A percentile compares a stretch with the other conserved stretches of the same genome.
phyloP scores from a whole-genome alignment of 305 asterid species.

The Coffea humblotiana region DNA sequence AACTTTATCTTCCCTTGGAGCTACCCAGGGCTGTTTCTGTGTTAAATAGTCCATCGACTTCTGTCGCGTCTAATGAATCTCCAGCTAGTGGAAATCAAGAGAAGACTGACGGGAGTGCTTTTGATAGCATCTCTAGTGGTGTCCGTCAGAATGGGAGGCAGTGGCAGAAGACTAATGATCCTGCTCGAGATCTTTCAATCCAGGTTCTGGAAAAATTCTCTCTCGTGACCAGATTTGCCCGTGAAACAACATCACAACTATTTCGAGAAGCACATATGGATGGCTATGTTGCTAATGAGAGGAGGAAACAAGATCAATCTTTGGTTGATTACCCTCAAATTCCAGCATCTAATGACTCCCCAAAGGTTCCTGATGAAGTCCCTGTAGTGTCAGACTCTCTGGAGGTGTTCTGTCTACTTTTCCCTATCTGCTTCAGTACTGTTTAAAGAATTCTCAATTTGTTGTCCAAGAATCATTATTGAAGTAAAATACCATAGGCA shows the following conservation, averaged over 20 bases:
- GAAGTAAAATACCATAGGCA: neutral
- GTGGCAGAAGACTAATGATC: constrained; percentile 73
- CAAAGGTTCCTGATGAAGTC: constrained; percentile 41
- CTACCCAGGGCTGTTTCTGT: constrained; percentile 74
- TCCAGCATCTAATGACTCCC: constrained; percentile 40
- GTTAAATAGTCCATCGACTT: constrained; percentile 52
- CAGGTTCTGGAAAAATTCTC: constrained; percentile 97
- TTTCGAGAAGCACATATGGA: constrained; percentile 74
- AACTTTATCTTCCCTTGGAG: constrained; percentile 96
- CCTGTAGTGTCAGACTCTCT: constrained; percentile 66
- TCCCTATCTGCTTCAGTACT: neutral
- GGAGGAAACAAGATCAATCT: constrained; percentile 48
- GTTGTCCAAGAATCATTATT: neutral
- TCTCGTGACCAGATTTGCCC: constrained; percentile 96
- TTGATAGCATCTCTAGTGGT: constrained; percentile 39
- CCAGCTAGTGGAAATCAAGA: constrained; percentile 47
- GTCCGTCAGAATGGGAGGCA: constrained; percentile 61
- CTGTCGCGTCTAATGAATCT: constrained; percentile 41
- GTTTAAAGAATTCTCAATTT: neutral
- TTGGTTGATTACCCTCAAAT: constrained; percentile 34
- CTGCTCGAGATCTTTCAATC: constrained; percentile 86
- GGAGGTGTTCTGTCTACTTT: constrained; percentile 53
- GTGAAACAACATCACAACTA: constrained; percentile 97
- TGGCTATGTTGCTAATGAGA: constrained; percentile 58
- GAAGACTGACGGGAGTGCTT: constrained; percentile 28